Percentiles rank a stretch among this genome's conserved stretches.
phyloP scores from a whole-genome alignment of 2,329 filamentous ascomycete species.

The Aureobasidium pullulans region DNA sequence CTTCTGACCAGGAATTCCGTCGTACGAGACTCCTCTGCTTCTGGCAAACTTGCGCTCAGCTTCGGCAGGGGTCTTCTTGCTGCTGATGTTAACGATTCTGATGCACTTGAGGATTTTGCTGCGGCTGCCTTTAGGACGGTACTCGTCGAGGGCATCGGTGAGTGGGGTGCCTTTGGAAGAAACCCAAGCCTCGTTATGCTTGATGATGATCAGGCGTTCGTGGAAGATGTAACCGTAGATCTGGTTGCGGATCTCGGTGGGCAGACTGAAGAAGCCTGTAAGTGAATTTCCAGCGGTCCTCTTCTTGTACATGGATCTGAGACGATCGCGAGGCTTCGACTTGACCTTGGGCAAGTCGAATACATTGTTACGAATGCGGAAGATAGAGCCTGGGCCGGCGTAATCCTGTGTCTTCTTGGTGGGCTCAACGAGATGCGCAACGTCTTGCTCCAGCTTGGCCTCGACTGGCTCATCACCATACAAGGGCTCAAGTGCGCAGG shows the following conservation, averaged over 20 bases:
- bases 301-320: not conserved
- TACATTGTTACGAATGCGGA: too few relatives aligned
- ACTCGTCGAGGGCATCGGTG: not conserved
- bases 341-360: not conserved
- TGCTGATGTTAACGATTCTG: not conserved
- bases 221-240: conserved; percentile 2
- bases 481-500: not conserved
- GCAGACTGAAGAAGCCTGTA: conserved; percentile 2
- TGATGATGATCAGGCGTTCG: not conserved
- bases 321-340: not conserved
- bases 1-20: not conserved
- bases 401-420: not conserved
- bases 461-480: not conserved
- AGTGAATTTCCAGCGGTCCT: not conserved
- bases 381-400: not conserved
- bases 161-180: not conserved
- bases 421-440: not conserved
- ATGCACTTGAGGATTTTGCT: not conserved
- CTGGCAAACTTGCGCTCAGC: not conserved
- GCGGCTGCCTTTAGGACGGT: not conserved
- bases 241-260: conserved; percentile 3
- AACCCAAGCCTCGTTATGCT: not conserved
- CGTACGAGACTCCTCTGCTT: not conserved
- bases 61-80: not conserved
- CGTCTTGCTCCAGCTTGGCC: not conserved